Conservation (phyloP, 2,329 filamentous ascomycete genomes). For the Alternaria sp. region DNA sequence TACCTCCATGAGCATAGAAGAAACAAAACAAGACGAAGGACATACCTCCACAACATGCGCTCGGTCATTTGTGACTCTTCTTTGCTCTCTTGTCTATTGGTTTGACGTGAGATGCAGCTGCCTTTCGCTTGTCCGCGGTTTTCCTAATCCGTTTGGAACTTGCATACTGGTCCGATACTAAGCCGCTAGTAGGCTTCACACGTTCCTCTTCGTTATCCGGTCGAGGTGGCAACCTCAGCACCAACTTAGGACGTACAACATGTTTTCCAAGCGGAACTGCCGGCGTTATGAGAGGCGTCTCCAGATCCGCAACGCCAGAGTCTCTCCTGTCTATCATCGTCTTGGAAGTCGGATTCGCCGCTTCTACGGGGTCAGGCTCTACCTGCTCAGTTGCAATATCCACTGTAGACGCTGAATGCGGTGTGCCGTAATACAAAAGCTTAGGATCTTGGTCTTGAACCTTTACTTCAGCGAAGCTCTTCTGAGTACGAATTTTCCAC, state of each 20-base stretch:
- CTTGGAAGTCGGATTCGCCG: not conserved
- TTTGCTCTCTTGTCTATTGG: not conserved
- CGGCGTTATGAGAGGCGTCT: not conserved
- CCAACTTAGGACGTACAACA: not conserved
- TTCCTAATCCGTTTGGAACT: not conserved
- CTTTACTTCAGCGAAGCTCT: not conserved
- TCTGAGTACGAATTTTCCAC: not conserved
- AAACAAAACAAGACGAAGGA: not conserved
- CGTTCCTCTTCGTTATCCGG: not conserved
- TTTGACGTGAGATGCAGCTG: not conserved
- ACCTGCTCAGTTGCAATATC: not conserved
- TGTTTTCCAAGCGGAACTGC: not conserved
- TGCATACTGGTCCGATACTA: not conserved
- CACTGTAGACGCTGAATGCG: not conserved
- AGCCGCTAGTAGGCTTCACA: not conserved
- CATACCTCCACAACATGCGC: not conserved
- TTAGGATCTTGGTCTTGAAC: not conserved
- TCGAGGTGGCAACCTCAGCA: not conserved
- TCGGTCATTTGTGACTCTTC: not conserved
- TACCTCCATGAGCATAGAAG: not conserved
- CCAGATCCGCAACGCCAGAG: not conserved
- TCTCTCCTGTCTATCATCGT: not conserved
- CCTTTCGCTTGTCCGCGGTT: not conserved
- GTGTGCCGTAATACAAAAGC: not conserved
- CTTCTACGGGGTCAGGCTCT: no score